Base-by-base conservation (phyloP, 2,329 filamentous ascomycete genomes). In the Venturia pyrina region DNA sequence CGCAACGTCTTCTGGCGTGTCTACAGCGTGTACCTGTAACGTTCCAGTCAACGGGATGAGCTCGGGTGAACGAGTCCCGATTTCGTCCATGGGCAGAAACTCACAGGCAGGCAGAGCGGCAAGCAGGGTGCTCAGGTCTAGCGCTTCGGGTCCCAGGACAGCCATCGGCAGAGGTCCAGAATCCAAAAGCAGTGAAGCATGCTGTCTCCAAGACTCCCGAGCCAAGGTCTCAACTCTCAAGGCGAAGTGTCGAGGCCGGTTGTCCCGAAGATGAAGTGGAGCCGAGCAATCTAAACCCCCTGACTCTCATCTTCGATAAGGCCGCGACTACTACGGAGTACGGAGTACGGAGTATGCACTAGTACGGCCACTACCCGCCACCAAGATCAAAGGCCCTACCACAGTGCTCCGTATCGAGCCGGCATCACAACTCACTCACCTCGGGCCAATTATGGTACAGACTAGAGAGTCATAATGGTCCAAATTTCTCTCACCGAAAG, bases 31-130 rank as follows among this genome's bases (percentile, higher is more conserved):
- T 28, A 17, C 48, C 48, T 53, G 13, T 5, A n/a, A 3, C 7
- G 0, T 5, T 3, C 21, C 8, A 24, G 48, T 53, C 48, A 53
- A n/a, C 46, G 7, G 2, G 19, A 21, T 21, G 46, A 24, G 2
- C 28, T 28, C 28, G 28, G 28, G 37, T 40, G 2, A 40, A 40
- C 37, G 37, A 40, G 2, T 40, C 11, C 37, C 37, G 48, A 10
- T 32, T 10, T 43, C 75, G 70, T 64, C 69, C 71, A 71, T 72
- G 66, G 62, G 72, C 68, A 28, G 71, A 68, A n/a, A 68, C 68
- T 28, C 70, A 69, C 46, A 73, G 63, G 66, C 70, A 67, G 44
- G 70, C 56, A 21, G 66, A 44, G 59, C 44, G 10, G 41, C 68
- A 37, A 43, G 68, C 21, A 41, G 53, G 64, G 65, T 70, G 69